These are phyloP conservation scores for California macrophylla DNA, from an alignment of 441 rosid genomes.

Conservation along the genomic window DNA sequence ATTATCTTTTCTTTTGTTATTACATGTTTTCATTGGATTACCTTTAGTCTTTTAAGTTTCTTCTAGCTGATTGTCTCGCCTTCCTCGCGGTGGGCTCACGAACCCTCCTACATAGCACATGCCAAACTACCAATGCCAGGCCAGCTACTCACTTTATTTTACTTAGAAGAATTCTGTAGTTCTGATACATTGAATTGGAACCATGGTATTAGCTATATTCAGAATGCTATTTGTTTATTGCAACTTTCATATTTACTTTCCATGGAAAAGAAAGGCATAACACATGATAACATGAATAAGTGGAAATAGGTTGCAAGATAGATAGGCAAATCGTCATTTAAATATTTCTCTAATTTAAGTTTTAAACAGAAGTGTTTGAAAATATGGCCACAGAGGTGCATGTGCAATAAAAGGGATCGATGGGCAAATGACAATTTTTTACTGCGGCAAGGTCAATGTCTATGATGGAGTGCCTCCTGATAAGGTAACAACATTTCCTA, in stretches of 20 bases:
- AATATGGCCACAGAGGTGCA: constrained; percentile 36
- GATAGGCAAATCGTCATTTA: not conserved
- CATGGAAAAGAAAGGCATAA: not conserved
- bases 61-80: not conserved
- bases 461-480: constrained; percentile 71
- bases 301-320: constrained; percentile 1
- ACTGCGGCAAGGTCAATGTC: constrained; percentile 84
- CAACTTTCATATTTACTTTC: not conserved
- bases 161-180: not conserved
- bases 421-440: constrained; percentile 90
- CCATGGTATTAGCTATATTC: not conserved
- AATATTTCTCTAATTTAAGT: constrained; percentile 4
- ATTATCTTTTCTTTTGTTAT: not conserved
- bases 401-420: constrained; percentile 31
- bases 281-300: not conserved
- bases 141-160: not conserved
- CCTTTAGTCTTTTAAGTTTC: not conserved
- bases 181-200: not conserved
- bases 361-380: constrained; percentile 16
- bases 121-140: not conserved
- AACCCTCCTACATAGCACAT: not conserved
- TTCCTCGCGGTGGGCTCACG: not conserved
- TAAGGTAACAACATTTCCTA: constrained; percentile 53
- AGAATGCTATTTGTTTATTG: not conserved
- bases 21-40: not conserved